Evolutionary conservation across 805 yeast species (phyloP).

Genomic region (Kluyveromyces starmeri): DNA sequence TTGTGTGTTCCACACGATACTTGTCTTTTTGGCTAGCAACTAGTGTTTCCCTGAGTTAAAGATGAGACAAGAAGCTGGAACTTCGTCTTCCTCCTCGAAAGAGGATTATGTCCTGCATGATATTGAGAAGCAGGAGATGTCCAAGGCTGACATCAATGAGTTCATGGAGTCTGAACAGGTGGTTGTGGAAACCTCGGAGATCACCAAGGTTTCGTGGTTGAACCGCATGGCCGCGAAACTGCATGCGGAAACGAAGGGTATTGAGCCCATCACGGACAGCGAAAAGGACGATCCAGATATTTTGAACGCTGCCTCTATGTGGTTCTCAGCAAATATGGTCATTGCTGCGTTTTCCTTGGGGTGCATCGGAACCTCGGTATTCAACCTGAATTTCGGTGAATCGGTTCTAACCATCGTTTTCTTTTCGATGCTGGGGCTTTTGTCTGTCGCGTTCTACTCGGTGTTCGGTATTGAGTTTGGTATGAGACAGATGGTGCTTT

Average conservation of each 20-base stretch:
- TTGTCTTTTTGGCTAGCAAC: no score
- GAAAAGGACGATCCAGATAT: conserved; percentile 63
- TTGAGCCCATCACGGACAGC: conserved; percentile 71
- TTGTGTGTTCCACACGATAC: no score
- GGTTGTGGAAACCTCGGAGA: conserved; percentile 9
- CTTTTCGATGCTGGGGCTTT: conserved; percentile 62
- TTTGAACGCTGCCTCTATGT: conserved; percentile 72
- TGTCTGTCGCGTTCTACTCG: conserved; percentile 78
- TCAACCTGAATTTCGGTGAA: conserved; percentile 66
- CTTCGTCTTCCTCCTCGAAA: conserved; percentile 4
- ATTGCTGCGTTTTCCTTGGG: conserved; percentile 79
- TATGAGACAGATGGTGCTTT: conserved; percentile 76
- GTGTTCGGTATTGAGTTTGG: conserved; percentile 79
- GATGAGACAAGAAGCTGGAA: no score
- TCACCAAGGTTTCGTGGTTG: conserved; percentile 15
- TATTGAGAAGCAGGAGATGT: conserved; percentile 7
- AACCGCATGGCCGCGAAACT: conserved; percentile 20
- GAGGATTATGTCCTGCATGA: conserved; percentile 11
- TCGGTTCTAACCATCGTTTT: conserved; percentile 57
- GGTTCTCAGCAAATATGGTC: conserved; percentile 86
- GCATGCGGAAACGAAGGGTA: conserved; percentile 59
- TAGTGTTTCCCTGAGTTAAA: no score
- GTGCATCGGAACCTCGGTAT: conserved; percentile 55
- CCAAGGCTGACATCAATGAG: conserved; percentile 7
- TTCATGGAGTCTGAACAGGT: conserved; percentile 7